Evolutionary conservation across 805 yeast species (phyloP).

Genomic region (Candida namnaoensis): DNA sequence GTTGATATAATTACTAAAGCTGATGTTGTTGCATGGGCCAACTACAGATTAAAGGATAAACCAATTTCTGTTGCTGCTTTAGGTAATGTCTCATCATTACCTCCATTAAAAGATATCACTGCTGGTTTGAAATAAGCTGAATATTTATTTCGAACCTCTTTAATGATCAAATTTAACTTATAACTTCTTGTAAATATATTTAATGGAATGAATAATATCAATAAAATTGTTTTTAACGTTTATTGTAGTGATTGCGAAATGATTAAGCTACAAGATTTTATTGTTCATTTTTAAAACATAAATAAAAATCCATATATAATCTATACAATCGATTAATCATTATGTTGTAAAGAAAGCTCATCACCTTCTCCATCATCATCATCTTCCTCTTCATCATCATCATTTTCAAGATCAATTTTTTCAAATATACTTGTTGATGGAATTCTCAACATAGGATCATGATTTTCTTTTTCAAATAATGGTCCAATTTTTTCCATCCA

Average conservation of each 20-base stretch:
- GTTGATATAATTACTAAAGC: constrained; percentile 71
- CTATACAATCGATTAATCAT: constrained; percentile 1
- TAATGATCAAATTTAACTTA: neutral
- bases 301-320: too few relatives aligned
- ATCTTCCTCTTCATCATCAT: constrained; percentile 32
- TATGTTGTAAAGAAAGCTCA: constrained; percentile 16
- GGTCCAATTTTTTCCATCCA: constrained; percentile 92
- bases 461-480: constrained; percentile 49
- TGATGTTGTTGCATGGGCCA: constrained; percentile 86
- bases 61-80: constrained; percentile 89
- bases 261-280: too few relatives aligned
- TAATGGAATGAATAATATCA: neutral
- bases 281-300: neutral
- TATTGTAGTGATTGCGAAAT: too few relatives aligned
- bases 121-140: constrained; percentile 22
- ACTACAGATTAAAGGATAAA: constrained; percentile 64
- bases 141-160: too few relatives aligned
- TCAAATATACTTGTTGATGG: constrained; percentile 56
- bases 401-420: constrained; percentile 25
- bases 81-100: constrained; percentile 71
- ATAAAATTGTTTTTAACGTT: neutral
- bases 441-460: constrained; percentile 65
- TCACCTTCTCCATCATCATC: constrained; percentile 26
- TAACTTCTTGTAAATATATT: constrained; percentile 1
- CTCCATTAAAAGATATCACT: constrained; percentile 56